A percentile compares a stretch with the other conserved stretches of the same genome.
Conservation (phyloP, 2,329 filamentous ascomycete species). For the Mycosphaerella sp. region DNA sequence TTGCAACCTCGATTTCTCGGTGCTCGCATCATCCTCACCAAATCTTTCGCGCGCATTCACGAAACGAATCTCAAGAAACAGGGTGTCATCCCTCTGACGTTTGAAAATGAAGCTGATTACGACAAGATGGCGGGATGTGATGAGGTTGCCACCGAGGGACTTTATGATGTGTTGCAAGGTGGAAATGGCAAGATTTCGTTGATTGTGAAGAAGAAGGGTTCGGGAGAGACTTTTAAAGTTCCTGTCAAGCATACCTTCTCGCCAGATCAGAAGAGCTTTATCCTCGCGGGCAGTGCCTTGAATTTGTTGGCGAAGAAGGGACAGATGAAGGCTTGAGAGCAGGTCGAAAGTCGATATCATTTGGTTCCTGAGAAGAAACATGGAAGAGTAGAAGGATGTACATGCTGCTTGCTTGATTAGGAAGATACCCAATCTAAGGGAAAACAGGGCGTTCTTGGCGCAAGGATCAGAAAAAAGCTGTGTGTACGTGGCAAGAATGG, state of each 20-base stretch:
- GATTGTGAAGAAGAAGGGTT: slow-evolving; percentile 44
- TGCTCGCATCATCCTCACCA: slow-evolving; percentile 73
- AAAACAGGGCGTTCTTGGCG: no score
- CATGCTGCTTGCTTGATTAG: no score
- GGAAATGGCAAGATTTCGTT: slow-evolving; percentile 73
- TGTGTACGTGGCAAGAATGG: no score
- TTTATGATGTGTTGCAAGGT: slow-evolving; percentile 73
- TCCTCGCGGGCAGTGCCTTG: slow-evolving; percentile 86
- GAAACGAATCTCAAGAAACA: slow-evolving; percentile 98
- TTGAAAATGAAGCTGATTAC: slow-evolving; percentile 83
- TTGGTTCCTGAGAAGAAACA: no score
- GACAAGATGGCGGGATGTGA: slow-evolving; percentile 78
- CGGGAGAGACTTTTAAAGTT: slow-evolving; percentile 59
- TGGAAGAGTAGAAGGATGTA: no score
- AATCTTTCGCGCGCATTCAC: slow-evolving; percentile 87
- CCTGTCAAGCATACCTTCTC: slow-evolving; percentile 82
- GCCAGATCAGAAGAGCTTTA: slow-evolving; percentile 84
- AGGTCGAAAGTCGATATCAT: no score
- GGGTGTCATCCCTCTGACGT: slow-evolving; percentile 89
- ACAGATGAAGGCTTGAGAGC: slow-evolving; percentile 13
- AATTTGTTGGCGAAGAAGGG: slow-evolving; percentile 72
- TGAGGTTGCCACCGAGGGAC: slow-evolving; percentile 70
- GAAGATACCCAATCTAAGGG: no score
- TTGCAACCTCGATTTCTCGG: slow-evolving; percentile 88
- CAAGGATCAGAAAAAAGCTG: no score